Percentiles rank a stretch among this genome's conserved stretches.
These are phyloP conservation scores for Cryptosporidium muris DNA, from an alignment of 169 alveolate species.

Conservation along the genomic window DNA sequence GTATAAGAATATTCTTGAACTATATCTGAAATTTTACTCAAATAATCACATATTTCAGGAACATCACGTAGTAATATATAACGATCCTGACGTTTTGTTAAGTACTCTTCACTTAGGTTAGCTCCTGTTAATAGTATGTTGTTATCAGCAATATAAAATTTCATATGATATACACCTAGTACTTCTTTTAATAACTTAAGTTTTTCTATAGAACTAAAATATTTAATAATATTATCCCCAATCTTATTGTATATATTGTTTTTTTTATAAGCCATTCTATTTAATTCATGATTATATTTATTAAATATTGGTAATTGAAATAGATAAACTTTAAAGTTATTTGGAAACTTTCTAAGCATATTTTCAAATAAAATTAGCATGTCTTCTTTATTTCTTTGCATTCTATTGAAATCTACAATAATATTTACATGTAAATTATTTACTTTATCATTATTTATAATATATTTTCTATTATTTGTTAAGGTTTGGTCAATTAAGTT, in stretches of 20 bases:
- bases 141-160: slow-evolving; percentile 44
- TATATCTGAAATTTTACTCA: slow-evolving; percentile 6
- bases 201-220: background rate
- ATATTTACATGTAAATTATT: slow-evolving; percentile 12
- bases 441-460: background rate
- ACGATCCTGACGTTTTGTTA: slow-evolving; percentile 35
- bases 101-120: slow-evolving; percentile 26
- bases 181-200: slow-evolving; percentile 18
- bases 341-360: slow-evolving; percentile 6
- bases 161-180: slow-evolving; percentile 61
- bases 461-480: background rate
- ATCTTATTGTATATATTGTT: slow-evolving; percentile 3
- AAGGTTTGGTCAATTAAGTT: background rate
- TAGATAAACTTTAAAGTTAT: slow-evolving; percentile 3
- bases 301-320: slow-evolving; percentile 26
- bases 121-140: slow-evolving; percentile 46
- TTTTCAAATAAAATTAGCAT: background rate
- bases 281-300: background rate
- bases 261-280: background rate
- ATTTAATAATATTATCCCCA: background rate
- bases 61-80: slow-evolving; percentile 18
- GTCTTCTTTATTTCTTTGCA: background rate
- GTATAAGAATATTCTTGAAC: slow-evolving; percentile 23
- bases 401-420: slow-evolving; percentile 40
- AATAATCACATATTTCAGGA: slow-evolving; percentile 45